Evolutionary conservation across 306 rosid species (phyloP).

Genomic region (Sphenostylis stenocarpa): DNA sequence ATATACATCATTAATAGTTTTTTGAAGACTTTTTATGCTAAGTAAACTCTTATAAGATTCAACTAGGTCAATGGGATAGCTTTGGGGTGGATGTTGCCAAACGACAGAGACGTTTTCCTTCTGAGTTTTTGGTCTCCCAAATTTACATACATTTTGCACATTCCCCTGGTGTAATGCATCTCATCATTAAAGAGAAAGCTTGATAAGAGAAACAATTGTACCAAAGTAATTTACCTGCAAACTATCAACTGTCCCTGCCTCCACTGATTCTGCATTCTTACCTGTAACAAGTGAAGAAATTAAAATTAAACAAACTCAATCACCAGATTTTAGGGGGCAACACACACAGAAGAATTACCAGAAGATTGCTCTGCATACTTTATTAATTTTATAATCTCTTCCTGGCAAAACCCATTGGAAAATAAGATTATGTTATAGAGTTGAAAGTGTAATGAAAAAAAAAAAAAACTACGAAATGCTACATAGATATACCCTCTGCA

Average conservation of each 20-base stretch:
- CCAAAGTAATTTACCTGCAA: constrained; percentile 56
- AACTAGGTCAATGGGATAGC: background rate
- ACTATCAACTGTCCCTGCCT: constrained; percentile 54
- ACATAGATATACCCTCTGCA: constrained; percentile 68
- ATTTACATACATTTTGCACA: background rate
- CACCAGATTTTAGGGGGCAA: constrained; percentile 1
- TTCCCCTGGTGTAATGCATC: background rate
- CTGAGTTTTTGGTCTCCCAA: background rate
- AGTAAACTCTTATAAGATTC: background rate
- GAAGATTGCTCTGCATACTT: constrained; percentile 73
- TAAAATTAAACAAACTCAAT: constrained; percentile 35
- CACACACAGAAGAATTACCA: constrained; percentile 52
- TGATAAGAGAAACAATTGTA: background rate
- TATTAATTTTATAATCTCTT: constrained; percentile 79
- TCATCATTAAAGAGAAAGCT: constrained; percentile 3
- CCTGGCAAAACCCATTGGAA: constrained; percentile 55
- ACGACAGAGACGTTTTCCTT: background rate
- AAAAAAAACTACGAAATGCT: background rate
- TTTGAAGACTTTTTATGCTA: background rate
- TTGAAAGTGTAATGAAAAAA: background rate
- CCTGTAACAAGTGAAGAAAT: constrained; percentile 50
- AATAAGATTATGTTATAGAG: constrained; percentile 12
- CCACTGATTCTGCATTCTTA: constrained; percentile 60
- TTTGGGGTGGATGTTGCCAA: background rate
- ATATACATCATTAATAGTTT: background rate